Evolutionary conservation across 176 grass and related monocot genomes (phyloP), one percentile per base, ranked within the genome.

Genomic region (Tuctoria greenei): DNA sequence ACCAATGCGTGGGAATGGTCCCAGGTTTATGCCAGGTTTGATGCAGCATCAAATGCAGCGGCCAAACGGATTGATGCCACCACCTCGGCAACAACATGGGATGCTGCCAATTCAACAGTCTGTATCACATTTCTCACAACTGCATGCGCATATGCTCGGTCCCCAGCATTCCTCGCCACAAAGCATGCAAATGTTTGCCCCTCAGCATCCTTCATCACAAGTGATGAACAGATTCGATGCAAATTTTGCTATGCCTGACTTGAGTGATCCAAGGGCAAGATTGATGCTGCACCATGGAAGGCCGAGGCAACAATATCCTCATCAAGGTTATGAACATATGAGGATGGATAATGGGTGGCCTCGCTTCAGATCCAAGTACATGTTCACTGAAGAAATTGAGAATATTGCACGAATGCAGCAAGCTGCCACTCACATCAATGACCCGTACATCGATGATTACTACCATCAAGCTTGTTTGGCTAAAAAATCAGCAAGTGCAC

Each of bases 401-500:
- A 86, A 89, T 54, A 96, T 96, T 72, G 76, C 84, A 70, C 83
- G 89, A 71, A 85, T 92, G 89, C 93, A 92, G 85, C 83, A 89
- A 61, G 89, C 84, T 46, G 74, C 90, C 63, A 88, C 93, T 38
- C 86, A 96, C 25, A 83, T 79, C 71, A 86, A 74, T 72, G 93
- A 96, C 24, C 86, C 89, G 3, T 96, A 96, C 46, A 65, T 92
- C 60, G 93, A 96, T 72, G 93, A 96, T 69, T 92, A 96, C 66
- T 96, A 92, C 81, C 93, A 96, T 58, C 93, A 96, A 81, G 89
- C 93, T 80, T 89, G 86, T 73, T 76, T 96, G 40, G 84, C 82
- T 31, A 96, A 81, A 75, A 96, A 83, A 71, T 85, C 89, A 64
- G 69, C 58, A 46, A 86, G 74, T 23, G 85, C 81, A 79, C 82